phyloP scores from a whole-genome alignment of 2,329 filamentous ascomycete genomes.

The Epichloe aotearoae region DNA sequence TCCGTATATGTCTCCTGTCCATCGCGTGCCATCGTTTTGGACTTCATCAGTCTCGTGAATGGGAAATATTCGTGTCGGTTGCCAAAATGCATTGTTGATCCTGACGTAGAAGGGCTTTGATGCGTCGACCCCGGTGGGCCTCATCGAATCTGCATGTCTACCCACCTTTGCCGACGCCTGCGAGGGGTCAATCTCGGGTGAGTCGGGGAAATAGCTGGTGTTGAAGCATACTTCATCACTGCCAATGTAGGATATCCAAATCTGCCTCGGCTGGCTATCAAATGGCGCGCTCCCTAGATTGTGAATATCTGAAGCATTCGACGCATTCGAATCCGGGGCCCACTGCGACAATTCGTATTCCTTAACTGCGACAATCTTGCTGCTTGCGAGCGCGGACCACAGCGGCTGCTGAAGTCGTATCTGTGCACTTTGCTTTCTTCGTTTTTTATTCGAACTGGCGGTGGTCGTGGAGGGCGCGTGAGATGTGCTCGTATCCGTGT shows the following conservation, averaged over 20 bases:
- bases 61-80: slow-evolving; percentile 57
- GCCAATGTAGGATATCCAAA: slow-evolving; percentile 72
- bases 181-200: slow-evolving; percentile 17
- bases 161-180: slow-evolving; percentile 13
- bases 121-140: slow-evolving; percentile 43
- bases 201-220: slow-evolving; percentile 50
- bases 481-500: slow-evolving; percentile 29
- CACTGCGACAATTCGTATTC: slow-evolving; percentile 75
- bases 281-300: slow-evolving; percentile 63
- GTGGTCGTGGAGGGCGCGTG: slow-evolving; percentile 20
- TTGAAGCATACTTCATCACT: slow-evolving; percentile 67
- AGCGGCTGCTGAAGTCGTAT: slow-evolving; percentile 83
- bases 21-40: slow-evolving; percentile 33
- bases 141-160: slow-evolving; percentile 16
- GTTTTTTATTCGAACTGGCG: slow-evolving; percentile 52
- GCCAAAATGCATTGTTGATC: slow-evolving; percentile 70
- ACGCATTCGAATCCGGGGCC: slow-evolving; percentile 57
- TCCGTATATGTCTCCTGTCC: slow-evolving; percentile 59
- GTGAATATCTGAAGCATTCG: slow-evolving; percentile 63
- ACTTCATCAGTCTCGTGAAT: slow-evolving; percentile 18
- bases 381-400: slow-evolving; percentile 89
- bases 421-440: slow-evolving; percentile 81
- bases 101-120: slow-evolving; percentile 67
- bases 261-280: slow-evolving; percentile 54
- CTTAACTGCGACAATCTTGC: slow-evolving; percentile 92